Evolutionary conservation across 805 yeast genomes (phyloP).

Genomic region (Kuraishia hungarica): DNA sequence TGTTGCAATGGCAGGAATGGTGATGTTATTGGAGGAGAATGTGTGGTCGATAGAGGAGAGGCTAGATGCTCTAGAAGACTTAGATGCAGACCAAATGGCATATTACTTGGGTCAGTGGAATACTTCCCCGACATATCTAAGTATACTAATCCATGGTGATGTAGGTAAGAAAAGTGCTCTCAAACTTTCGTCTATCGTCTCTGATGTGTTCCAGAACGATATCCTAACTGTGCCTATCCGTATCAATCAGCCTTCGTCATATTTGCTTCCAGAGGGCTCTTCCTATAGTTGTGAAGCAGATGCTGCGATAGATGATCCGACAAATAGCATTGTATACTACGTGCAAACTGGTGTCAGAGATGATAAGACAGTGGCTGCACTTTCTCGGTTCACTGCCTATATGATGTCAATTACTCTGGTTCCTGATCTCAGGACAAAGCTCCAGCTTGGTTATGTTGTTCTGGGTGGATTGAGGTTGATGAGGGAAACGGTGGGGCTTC

Average conservation of each 20-base stretch:
- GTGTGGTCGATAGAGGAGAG: conserved; percentile 49
- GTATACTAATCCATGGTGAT: conserved; percentile 47
- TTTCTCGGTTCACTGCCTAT: conserved; percentile 39
- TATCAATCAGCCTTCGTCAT: conserved; percentile 25
- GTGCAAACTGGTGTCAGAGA: conserved; percentile 47
- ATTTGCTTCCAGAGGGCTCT: conserved; percentile 25
- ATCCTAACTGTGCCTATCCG: neutral
- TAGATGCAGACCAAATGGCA: conserved; percentile 27
- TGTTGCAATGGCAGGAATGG: conserved; percentile 39
- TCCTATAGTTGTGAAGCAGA: conserved; percentile 24
- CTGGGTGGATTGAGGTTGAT: conserved; percentile 46
- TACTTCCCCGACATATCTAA: conserved; percentile 22
- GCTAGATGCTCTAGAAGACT: conserved; percentile 43
- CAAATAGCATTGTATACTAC: conserved; percentile 42
- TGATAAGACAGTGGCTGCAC: conserved; percentile 22
- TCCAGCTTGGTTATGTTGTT: conserved; percentile 56
- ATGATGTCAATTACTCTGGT: conserved; percentile 34
- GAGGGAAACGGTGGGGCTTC: conserved; percentile 48
- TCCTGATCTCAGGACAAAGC: conserved; percentile 41
- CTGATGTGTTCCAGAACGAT: neutral
- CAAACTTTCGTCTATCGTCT: neutral
- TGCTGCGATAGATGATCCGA: conserved; percentile 37
- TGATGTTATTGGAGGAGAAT: conserved; percentile 46
- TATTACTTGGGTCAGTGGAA: conserved; percentile 21
- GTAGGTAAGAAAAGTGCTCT: conserved; percentile 5